Conservation (phyloP, 768 basidiomycete genomes). For the Lactifluus piperatus region DNA sequence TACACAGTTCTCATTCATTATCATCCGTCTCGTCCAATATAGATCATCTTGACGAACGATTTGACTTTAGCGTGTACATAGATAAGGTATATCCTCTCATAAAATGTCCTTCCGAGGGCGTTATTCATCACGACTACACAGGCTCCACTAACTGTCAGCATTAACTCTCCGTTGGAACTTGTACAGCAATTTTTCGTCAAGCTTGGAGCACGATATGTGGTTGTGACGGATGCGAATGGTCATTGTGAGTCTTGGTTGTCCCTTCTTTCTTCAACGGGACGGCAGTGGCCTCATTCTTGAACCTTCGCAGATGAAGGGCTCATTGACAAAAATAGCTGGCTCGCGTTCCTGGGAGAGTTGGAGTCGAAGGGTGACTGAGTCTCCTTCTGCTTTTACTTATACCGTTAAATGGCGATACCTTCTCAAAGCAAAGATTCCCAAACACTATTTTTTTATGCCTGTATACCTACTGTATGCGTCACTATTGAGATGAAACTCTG, state of each 20-base stretch:
- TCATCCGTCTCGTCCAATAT: constrained; percentile 54
- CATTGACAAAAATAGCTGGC: constrained; percentile 92
- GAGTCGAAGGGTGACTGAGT: constrained; percentile 35
- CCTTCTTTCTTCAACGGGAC: background rate
- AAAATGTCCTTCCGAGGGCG: background rate
- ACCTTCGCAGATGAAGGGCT: constrained; percentile 64
- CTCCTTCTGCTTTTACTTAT: background rate
- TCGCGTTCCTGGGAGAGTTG: constrained; percentile 73
- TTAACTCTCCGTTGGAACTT: constrained; percentile 82
- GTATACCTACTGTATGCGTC: background rate
- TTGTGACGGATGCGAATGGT: constrained; percentile 77
- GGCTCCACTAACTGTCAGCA: constrained; percentile 83
- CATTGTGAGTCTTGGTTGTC: constrained; percentile 48
- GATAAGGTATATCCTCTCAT: constrained; percentile 50
- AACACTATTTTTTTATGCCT: background rate
- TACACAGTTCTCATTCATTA: constrained; percentile 31
- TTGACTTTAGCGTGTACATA: constrained; percentile 85
- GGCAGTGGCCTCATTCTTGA: background rate
- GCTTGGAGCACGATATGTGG: constrained; percentile 83
- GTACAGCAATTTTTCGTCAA: constrained; percentile 93
- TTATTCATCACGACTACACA: constrained; percentile 23
- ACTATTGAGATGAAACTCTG: background rate
- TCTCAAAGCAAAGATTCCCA: background rate
- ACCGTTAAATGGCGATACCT: background rate
- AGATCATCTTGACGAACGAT: constrained; percentile 39